Evolutionary conservation across 164 flowering plant species (phyloP), one percentile per base, ranked within the genome.

Genomic region (Vitis rupestris): DNA sequence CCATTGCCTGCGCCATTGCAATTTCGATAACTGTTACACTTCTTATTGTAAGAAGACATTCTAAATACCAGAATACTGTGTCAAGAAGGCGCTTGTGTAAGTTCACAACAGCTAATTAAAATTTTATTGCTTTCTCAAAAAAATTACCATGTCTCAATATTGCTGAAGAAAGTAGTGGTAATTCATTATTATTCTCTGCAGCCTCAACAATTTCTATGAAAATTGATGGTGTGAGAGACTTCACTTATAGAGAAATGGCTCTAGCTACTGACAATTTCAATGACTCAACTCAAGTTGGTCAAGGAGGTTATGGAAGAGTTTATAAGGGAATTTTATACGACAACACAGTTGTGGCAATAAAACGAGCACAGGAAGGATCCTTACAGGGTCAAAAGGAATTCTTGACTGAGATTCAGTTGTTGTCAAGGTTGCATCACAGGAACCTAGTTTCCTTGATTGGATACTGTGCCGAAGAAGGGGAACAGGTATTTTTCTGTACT

Each of bases 231-330:
- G 82, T 90, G 50, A 90, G 79, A 73, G 78, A 71, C 58, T 92
- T 88, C 79, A 79, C 81, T 47, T 86, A 80, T 57, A 75, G 68
- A 75, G 92, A 92, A 70, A 68, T 90, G 84, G 75, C 77, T 68
- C 37, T 63, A 9, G 95, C 93, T 27, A 88, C 97, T 8, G 65
- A 72, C 64, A 83, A 77, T 73, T 92, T 92, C 66, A 71, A 63
- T 68, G 63, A 14, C 65, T 76, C 86, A 57, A 65, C 69, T 71
- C 80, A 77, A 77, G 84, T 92, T 67, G 97, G 93, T 37, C 81
- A 70, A 80, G 97, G 97, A 75, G 97, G 97, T 30, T 92, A 90
- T 76, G 97, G 97, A 44, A 87, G 78, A 62, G 97, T 92, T 27
- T 86, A 82, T 56, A 87, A 50, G 80, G 97, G 96, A 31, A 73